Conservation (phyloP, 1,284 basidiomycete species). For the Caloboletus inedulis region DNA sequence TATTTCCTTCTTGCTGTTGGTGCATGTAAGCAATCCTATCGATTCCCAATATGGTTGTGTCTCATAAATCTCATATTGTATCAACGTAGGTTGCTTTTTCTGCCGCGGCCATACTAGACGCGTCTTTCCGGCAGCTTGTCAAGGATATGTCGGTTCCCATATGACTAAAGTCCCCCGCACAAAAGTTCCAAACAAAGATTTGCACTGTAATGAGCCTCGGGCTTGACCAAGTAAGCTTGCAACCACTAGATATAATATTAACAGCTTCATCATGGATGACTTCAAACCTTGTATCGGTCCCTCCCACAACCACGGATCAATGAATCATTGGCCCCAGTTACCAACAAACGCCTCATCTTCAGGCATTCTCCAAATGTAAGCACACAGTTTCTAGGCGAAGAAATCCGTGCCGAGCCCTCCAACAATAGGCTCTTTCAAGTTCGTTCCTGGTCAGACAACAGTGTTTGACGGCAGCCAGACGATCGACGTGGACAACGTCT, state of each 20-base stretch:
- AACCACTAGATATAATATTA: neutral
- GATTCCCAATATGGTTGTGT: too few species aligned
- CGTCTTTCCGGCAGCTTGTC: neutral
- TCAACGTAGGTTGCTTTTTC: too few species aligned
- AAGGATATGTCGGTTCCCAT: neutral
- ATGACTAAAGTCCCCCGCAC: neutral
- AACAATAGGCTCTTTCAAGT: neutral
- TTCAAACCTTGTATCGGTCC: neutral
- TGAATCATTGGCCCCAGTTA: neutral
- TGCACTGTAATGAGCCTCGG: neutral
- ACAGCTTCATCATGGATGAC: neutral
- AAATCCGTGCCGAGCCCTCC: neutral
- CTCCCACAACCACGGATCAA: neutral
- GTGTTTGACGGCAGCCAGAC: neutral
- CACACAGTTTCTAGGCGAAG: neutral
- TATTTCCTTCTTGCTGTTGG: too few species aligned
- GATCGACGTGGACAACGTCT: conserved; percentile 4
- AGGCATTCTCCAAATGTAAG: neutral
- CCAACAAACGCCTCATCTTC: neutral
- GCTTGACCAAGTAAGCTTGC: neutral
- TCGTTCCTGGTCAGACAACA: neutral
- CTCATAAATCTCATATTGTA: too few species aligned
- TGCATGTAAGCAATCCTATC: too few species aligned
- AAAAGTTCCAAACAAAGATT: neutral
- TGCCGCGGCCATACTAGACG: too few species aligned